Base-by-base conservation (phyloP, 805 yeast genomes). In the Komagataella phaffii region DNA sequence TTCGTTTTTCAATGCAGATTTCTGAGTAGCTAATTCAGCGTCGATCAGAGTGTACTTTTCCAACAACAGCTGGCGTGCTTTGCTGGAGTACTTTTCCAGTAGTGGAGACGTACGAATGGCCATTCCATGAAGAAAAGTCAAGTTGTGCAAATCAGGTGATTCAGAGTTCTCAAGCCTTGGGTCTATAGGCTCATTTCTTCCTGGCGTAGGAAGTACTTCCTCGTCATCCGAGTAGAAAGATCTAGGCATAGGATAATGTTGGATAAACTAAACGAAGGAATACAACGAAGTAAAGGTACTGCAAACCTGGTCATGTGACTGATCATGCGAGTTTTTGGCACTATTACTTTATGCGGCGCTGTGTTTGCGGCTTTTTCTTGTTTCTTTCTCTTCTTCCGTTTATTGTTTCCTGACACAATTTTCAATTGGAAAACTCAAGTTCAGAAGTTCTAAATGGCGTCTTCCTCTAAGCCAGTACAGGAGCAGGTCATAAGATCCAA, bases 161-260 rank as follows among this genome's bases (percentile, higher is more conserved):
- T 74, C 79, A 57, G 70, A 56, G 48, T 64, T 60, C 53, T 65
- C 62, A 57, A 74, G 62, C 23, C 65, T 69, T 10, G 56, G 53
- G n/a, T 69, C 53, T 47, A 74, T 72, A 36, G 64, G 63, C 51
- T 64, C 57, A 47, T 70, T 72, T 49, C 66, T 58, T 1, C 83
- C 83, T 1, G 83, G 83, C 36, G 70, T 71, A 46, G 75, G 68
- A n/a, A 67, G 55, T 36, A 68, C 62, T 17, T 61, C 64, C 55
- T 75, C 81, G 48, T 77, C 79, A 56, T 79, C 81, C 53, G 72
- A 71, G 56, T 79, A 79, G 57, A 79, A 79, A 1, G 70, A 63
- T 62, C 81, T 69, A 19, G 46, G 23, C 46, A 44, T 44, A 30
- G 14, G 12, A 8, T 7, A 8, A 10, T 10, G 40, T 30, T 10